Evolutionary conservation across 139 green algal genomes (phyloP), one percentile per base, ranked within the genome.

Genomic region (Coelastrella sp.): DNA sequence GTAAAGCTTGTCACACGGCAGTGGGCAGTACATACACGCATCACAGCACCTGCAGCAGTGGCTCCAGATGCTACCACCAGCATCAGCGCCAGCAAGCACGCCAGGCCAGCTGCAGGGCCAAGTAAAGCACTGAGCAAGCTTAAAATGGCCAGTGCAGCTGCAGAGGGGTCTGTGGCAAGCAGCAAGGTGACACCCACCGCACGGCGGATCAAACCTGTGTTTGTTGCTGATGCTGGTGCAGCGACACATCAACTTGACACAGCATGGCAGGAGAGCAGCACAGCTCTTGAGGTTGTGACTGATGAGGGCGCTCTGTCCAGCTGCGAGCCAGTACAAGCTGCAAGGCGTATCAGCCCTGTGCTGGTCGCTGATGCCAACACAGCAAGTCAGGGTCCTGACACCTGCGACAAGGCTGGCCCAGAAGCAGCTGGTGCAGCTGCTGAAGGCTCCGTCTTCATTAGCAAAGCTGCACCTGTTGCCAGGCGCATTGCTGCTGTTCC

Each of bases 331-430:
- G 32, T 47, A 47, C 32, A 47, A 47, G 32, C 32, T 47, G 32
- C 79, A 68, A 84, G 79, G 79, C 59, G 80, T n/a, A 86, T 86
- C 20, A 59, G 75, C 14, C 80, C 80, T 23, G 80, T 86, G 80
- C 80, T 60, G 4, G 80, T 86, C 17, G 80, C 4, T 59, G 76
- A 20, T 20, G 54, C 47, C 76, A 82, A 59, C 47, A 82, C 16
- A 14, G 64, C 13, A 14, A 71, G 22, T 23, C 11, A 47, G 32
- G 32, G 32, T 47, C 32, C 32, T 47, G 32, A 47, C 32, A 47
- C 32, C 32, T 47, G 32, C 32, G 32, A 47, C 32, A 47, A 47
- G 32, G 32, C 32, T 47, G 32, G 32, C 32, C 32, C 32, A 47
- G 32, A 47, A 47, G 32, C 32, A 47, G 32, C 32, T 47, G 32